Percentiles rank a stretch among this genome's conserved stretches.
These are phyloP conservation scores for Triticum timopheevii DNA, from an alignment of 176 grass and related monocot species.

Conservation along the genomic window DNA sequence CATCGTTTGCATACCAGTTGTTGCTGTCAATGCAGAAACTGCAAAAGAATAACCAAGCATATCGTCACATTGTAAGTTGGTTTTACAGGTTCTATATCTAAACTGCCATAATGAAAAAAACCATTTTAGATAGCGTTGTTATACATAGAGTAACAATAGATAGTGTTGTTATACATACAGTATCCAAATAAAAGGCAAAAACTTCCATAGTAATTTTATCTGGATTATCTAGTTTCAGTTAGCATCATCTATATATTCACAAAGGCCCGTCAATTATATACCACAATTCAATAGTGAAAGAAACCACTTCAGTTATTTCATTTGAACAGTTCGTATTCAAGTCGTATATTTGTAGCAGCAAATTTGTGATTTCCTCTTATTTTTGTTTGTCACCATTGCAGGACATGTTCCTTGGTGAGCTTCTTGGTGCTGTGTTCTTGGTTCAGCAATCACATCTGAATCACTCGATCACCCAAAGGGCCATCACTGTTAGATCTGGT, in stretches of 20 bases:
- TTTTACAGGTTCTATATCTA: neutral
- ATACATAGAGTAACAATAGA: neutral
- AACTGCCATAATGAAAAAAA: neutral
- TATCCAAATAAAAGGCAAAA: neutral
- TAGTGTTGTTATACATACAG: neutral
- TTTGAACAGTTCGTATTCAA: neutral
- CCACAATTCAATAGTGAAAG: neutral
- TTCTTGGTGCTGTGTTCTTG: conserved; percentile 61
- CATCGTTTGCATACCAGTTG: conserved; percentile 41
- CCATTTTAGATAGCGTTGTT: neutral
- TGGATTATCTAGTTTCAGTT: neutral
- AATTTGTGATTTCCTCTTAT: neutral
- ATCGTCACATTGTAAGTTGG: conserved; percentile 55
- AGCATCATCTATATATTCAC: neutral
- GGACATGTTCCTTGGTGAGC: conserved; percentile 72
- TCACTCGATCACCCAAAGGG: conserved; percentile 20
- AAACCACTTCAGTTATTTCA: neutral
- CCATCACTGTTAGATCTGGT: conserved; percentile 40
- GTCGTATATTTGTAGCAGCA: neutral
- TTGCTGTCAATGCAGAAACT: conserved; percentile 54
- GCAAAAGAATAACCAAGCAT: conserved; percentile 40
- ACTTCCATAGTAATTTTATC: neutral
- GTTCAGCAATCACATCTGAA: conserved; percentile 50
- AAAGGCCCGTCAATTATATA: neutral
- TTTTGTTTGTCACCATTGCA: conserved; percentile 2